phyloP scores from a whole-genome alignment of 2,329 filamentous ascomycete genomes.

The Daldinia sp. region DNA sequence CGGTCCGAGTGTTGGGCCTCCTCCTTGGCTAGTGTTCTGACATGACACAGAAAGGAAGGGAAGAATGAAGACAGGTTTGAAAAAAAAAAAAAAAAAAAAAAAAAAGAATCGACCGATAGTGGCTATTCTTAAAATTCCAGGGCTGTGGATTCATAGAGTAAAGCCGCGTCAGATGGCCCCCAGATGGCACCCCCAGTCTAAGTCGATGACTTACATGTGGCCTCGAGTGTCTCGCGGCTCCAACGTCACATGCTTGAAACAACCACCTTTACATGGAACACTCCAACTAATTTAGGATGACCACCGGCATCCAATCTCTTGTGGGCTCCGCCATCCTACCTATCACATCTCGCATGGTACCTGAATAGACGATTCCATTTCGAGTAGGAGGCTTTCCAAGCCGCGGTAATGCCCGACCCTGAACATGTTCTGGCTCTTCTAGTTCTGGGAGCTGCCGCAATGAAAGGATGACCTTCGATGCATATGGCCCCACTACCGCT shows the following conservation, averaged over 20 bases:
- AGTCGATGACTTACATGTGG: constrained; percentile 35
- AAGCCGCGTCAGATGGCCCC: constrained; percentile 34
- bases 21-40: neutral
- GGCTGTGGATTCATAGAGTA: constrained; percentile 3
- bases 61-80: too few species aligned
- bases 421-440: constrained; percentile 1
- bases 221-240: constrained; percentile 38
- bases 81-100: neutral
- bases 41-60: neutral
- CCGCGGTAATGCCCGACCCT: constrained; percentile 28
- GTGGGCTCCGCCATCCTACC: constrained; percentile 23
- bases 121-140: neutral
- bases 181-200: constrained; percentile 9
- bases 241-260: constrained; percentile 42
- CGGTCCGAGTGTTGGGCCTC: neutral
- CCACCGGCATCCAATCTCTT: constrained; percentile 38
- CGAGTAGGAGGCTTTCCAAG: constrained; percentile 40
- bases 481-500: constrained; percentile 21
- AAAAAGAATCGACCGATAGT: neutral
- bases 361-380: constrained; percentile 43
- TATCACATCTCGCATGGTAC: constrained; percentile 41
- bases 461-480: constrained; percentile 35
- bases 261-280: constrained; percentile 38
- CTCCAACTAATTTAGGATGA: constrained; percentile 37
- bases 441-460: constrained; percentile 18